These are phyloP conservation scores for Fonsecaea pedrosoi DNA, from an alignment of 2,329 filamentous ascomycete species.

Conservation along the genomic window DNA sequence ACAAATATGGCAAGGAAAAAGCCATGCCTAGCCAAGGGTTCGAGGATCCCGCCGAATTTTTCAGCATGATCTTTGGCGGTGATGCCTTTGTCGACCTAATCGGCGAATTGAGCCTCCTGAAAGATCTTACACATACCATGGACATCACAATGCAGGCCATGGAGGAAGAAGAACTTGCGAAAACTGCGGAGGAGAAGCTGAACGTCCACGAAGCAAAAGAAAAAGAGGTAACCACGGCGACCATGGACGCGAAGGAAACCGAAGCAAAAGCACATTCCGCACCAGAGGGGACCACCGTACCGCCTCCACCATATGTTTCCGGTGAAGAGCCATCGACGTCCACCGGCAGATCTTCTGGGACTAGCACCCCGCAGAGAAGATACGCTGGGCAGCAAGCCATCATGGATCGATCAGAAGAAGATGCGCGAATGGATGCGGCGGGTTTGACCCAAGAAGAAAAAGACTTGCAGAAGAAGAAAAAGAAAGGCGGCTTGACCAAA, in stretches of 20 bases:
- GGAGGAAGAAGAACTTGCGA: constrained; percentile 69
- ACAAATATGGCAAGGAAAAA: constrained; percentile 95
- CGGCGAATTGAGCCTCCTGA: constrained; percentile 97
- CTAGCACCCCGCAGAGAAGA: constrained; percentile 55
- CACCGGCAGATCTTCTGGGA: constrained; percentile 39
- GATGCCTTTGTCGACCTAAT: constrained; percentile 97
- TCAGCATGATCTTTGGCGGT: constrained; percentile 96
- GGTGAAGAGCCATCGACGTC: constrained; percentile 34
- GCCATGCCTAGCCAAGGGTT: constrained; percentile 91
- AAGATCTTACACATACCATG: constrained; percentile 97
- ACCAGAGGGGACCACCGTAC: constrained; percentile 24
- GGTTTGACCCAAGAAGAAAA: constrained; percentile 76
- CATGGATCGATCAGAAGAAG: constrained; percentile 85
- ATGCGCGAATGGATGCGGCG: constrained; percentile 68
- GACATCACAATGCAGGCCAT: constrained; percentile 88
- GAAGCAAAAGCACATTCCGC: constrained; percentile 37
- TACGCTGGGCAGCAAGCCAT: constrained; percentile 81
- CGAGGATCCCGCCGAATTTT: constrained; percentile 95
- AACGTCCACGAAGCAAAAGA: constrained; percentile 55
- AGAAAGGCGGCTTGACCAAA: constrained; percentile 83
- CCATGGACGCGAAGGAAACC: constrained; percentile 44
- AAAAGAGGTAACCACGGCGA: constrained; percentile 49
- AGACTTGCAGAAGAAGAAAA: constrained; percentile 80
- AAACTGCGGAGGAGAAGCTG: constrained; percentile 59
- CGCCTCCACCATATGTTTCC: constrained; percentile 34